Evolutionary conservation across 1,139 yeast genomes (phyloP).

Genomic region (Saccharomycopsis phalli): DNA sequence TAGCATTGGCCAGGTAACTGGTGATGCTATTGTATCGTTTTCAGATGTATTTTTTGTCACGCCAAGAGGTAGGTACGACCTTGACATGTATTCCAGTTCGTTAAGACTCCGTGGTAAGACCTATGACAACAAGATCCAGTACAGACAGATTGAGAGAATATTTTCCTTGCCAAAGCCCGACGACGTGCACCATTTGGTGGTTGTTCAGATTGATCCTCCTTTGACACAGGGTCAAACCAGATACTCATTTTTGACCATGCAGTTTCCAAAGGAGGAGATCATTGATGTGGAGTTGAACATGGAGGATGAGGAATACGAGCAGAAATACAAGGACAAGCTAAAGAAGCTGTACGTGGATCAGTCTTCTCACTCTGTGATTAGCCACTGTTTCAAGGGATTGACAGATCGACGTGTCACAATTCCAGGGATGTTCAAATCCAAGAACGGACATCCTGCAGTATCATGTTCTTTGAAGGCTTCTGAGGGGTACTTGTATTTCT

Average conservation of each 20-base stretch:
- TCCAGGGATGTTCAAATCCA: constrained; percentile 78
- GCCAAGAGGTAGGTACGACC: constrained; percentile 97
- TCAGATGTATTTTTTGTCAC: constrained; percentile 87
- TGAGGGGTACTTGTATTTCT: constrained; percentile 86
- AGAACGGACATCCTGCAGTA: constrained; percentile 72
- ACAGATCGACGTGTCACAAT: constrained; percentile 78
- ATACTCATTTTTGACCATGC: constrained; percentile 85
- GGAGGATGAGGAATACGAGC: constrained; percentile 71
- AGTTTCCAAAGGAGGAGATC: constrained; percentile 83
- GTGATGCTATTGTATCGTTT: constrained; percentile 94
- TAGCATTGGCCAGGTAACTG: constrained; percentile 92
- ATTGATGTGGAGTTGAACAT: constrained; percentile 84
- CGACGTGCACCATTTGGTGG: constrained; percentile 79
- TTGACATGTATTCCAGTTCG: constrained; percentile 84
- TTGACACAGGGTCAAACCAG: constrained; percentile 91
- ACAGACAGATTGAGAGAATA: constrained; percentile 80
- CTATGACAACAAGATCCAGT: constrained; percentile 92
- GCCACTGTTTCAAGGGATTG: constrained; percentile 84
- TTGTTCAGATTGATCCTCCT: constrained; percentile 93
- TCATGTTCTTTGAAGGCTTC: constrained; percentile 90
- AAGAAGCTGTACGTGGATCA: constrained; percentile 72
- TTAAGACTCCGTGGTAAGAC: constrained; percentile 95
- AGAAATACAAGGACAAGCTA: constrained; percentile 67
- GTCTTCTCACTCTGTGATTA: constrained; percentile 75
- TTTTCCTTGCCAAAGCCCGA: constrained; percentile 93